Evolutionary conservation across 1,284 basidiomycete genomes (phyloP).

Genomic region (Cutaneotrichosporon cavernicola): DNA sequence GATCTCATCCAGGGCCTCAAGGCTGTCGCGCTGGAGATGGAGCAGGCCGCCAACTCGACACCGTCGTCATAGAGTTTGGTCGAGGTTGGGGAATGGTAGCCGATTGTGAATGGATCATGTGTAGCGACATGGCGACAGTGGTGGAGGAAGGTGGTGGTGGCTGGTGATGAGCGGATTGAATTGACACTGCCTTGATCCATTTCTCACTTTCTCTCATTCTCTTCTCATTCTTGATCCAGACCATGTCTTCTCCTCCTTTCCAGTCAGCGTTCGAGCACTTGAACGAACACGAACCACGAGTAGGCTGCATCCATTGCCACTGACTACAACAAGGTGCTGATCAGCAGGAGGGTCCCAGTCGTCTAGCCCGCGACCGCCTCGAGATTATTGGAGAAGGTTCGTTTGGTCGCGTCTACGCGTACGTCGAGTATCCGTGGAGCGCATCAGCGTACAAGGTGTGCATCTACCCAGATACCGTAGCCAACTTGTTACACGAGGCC

Average conservation of each 20-base stretch:
- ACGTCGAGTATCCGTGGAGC: not conserved
- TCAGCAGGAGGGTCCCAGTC: not conserved
- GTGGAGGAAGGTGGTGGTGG: not conserved
- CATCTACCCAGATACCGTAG: not conserved
- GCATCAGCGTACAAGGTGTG: not conserved
- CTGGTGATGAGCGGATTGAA: not conserved
- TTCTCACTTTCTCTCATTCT: not conserved
- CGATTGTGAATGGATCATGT: not conserved
- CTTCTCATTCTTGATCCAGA: not conserved
- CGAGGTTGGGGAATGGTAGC: no score
- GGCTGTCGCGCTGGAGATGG: not conserved
- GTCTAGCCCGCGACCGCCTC: not conserved
- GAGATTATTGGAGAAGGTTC: not conserved
- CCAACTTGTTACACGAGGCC: not conserved
- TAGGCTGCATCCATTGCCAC: not conserved
- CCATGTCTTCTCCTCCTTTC: not conserved
- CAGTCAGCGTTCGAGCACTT: not conserved
- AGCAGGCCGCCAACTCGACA: no score
- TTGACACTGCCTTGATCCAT: not conserved
- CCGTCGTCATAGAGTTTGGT: not conserved
- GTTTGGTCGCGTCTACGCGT: not conserved
- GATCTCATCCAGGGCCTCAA: slow-evolving; percentile 12
- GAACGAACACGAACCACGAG: not conserved
- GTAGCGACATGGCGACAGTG: not conserved
- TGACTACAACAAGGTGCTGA: not conserved